Evolutionary conservation across 257 asterid species (phyloP).

Genomic region (Salvia rosmarinus): DNA sequence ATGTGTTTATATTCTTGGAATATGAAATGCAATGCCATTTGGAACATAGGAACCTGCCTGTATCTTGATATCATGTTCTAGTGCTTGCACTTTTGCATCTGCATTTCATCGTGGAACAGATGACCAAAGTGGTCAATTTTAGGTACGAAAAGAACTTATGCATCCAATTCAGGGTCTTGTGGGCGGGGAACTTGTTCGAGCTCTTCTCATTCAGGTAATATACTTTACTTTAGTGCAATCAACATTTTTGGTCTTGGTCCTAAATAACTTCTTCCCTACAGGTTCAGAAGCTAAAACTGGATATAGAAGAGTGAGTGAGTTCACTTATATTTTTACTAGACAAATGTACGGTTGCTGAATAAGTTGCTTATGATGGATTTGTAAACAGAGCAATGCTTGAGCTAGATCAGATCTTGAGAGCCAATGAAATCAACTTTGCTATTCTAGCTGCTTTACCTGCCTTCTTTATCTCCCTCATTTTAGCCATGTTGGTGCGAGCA

Average conservation of each 20-base stretch:
- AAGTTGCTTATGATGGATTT: constrained; percentile 37
- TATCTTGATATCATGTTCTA: constrained; percentile 10
- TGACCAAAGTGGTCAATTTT: constrained; percentile 21
- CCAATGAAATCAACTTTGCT: constrained; percentile 98
- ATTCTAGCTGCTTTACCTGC: constrained; percentile 99
- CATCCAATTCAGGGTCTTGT: constrained; percentile 95
- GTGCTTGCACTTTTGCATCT: constrained; percentile 33
- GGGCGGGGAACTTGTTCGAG: constrained; percentile 93
- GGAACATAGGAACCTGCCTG: neutral
- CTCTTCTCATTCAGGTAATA: constrained; percentile 89
- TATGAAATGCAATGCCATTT: neutral
- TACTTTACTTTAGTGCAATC: constrained; percentile 29
- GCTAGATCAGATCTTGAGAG: constrained; percentile 97
- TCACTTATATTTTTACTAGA: constrained; percentile 26
- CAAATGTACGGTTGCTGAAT: constrained; percentile 25
- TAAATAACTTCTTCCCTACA: constrained; percentile 45
- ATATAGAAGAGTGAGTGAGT: constrained; percentile 88
- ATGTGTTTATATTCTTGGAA: too few relatives aligned
- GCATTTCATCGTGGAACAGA: constrained; percentile 24
- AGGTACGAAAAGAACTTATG: constrained; percentile 92
- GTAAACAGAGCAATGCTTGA: constrained; percentile 96
- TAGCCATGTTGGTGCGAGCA: constrained; percentile 85
- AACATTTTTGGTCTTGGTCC: constrained; percentile 34
- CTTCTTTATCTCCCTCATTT: constrained; percentile 73
- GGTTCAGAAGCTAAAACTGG: constrained; percentile 99